These are phyloP conservation scores for Geotrichum reessii DNA, from an alignment of 1,139 yeast species.

Conservation along the genomic window DNA sequence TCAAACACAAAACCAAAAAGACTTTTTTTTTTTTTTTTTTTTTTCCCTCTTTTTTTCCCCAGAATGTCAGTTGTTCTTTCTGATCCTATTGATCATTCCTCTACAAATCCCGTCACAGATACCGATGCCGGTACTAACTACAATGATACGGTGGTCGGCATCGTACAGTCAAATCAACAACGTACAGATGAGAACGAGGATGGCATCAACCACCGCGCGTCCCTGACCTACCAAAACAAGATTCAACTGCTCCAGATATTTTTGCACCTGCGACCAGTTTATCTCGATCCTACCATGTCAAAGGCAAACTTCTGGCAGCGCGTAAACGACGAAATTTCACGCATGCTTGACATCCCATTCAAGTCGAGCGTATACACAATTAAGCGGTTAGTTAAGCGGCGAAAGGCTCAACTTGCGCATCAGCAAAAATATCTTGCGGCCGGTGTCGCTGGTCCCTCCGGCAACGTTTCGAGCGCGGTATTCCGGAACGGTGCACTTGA, in stretches of 20 bases:
- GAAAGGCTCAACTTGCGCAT: slow-evolving; percentile 1
- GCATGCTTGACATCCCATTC: slow-evolving; percentile 9
- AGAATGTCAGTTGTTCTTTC: background rate
- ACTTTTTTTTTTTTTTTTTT: background rate
- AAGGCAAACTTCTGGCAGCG: slow-evolving; percentile 13
- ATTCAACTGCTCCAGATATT: slow-evolving; percentile 8
- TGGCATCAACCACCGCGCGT: slow-evolving; percentile 8
- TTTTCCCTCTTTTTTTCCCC: background rate
- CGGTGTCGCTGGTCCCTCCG: background rate
- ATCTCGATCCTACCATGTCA: slow-evolving; percentile 14
- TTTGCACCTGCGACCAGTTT: slow-evolving; percentile 7
- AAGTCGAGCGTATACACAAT: slow-evolving; percentile 15
- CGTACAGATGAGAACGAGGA: background rate
- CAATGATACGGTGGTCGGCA: background rate
- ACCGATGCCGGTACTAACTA: background rate
- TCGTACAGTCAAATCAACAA: background rate
- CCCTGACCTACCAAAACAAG: slow-evolving; percentile 11
- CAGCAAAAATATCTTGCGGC: background rate
- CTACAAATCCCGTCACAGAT: background rate
- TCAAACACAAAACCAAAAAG: background rate
- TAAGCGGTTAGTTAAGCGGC: slow-evolving; percentile 11
- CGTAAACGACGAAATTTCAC: slow-evolving; percentile 10
- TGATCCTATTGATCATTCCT: background rate
- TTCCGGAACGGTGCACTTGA: slow-evolving; percentile 6
- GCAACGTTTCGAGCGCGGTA: background rate